phyloP scores from a whole-genome alignment of 257 asterid species.

The Forsythia suspensa region DNA sequence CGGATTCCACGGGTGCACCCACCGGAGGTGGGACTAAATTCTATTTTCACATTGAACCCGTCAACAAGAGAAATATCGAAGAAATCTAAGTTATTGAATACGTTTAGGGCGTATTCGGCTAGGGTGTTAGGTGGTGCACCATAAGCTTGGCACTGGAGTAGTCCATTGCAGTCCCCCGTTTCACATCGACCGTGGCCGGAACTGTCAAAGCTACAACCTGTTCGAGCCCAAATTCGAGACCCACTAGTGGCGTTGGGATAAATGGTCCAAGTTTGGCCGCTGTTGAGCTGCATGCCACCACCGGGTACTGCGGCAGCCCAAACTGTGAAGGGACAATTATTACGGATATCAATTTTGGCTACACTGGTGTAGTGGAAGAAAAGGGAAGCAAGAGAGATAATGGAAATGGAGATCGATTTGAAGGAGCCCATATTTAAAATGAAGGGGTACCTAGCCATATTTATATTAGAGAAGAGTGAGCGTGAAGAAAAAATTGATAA shows the following conservation, averaged over 20 bases:
- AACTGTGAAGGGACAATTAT: conserved; percentile 45
- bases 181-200: conserved; percentile 41
- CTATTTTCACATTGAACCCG: conserved; percentile 67
- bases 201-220: conserved; percentile 38
- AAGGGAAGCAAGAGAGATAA: conserved; percentile 17
- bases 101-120: conserved; percentile 51
- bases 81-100: conserved; percentile 43
- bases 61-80: conserved; percentile 61
- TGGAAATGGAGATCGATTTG: neutral
- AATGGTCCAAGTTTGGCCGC: conserved; percentile 41
- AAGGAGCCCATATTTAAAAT: conserved; percentile 15
- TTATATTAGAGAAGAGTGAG: no score
- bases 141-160: conserved; percentile 38
- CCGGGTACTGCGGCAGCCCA: conserved; percentile 56
- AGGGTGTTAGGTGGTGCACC: conserved; percentile 64
- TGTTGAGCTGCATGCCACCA: conserved; percentile 44
- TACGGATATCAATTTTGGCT: conserved; percentile 33
- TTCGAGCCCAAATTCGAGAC: conserved; percentile 46
- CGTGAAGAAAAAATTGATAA: no score
- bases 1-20: conserved; percentile 35
- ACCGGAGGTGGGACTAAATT: conserved; percentile 29
- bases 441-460: neutral
- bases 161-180: conserved; percentile 57
- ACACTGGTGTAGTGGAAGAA: conserved; percentile 20
- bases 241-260: conserved; percentile 21